These are phyloP conservation scores for Prunus yedoensis DNA, from an alignment of 331 rosid genomes.

Conservation along the genomic window DNA sequence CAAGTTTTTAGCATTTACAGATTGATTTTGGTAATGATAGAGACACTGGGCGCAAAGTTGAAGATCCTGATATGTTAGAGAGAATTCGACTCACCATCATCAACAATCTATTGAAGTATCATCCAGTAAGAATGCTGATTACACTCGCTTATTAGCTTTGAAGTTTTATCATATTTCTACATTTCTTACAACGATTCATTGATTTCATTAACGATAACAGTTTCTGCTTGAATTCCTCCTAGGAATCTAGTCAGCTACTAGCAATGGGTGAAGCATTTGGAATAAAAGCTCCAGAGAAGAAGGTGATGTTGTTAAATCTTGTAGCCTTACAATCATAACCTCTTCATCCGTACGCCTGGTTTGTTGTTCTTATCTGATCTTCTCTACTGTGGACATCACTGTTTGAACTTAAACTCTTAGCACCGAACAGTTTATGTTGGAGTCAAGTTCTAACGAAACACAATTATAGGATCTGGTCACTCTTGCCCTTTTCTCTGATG, in stretches of 20 bases:
- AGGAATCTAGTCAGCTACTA: conserved; percentile 85
- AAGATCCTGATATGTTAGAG: conserved; percentile 92
- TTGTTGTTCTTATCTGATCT: not conserved
- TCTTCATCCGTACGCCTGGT: not conserved
- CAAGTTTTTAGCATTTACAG: conserved; percentile 15
- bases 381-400: not conserved
- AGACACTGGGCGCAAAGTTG: conserved; percentile 95
- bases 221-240: conserved; percentile 30
- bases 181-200: conserved; percentile 3
- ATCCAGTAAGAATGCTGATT: conserved; percentile 67
- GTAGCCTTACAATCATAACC: not conserved
- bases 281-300: conserved; percentile 86
- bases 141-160: conserved; percentile 6
- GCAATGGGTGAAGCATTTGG: conserved; percentile 99
- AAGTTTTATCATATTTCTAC: conserved; percentile 12
- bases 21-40: conserved; percentile 35
- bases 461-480: not conserved
- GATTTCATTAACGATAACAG: not conserved
- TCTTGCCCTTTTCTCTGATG: not conserved
- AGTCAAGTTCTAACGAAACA: not conserved
- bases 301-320: conserved; percentile 47
- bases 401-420: not conserved
- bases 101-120: conserved; percentile 85
- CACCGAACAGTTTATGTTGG: not conserved
- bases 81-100: conserved; percentile 95